These are phyloP conservation scores for Yamadazyma pseudoaaseri DNA, from an alignment of 1,139 yeast species.

Conservation along the genomic window DNA sequence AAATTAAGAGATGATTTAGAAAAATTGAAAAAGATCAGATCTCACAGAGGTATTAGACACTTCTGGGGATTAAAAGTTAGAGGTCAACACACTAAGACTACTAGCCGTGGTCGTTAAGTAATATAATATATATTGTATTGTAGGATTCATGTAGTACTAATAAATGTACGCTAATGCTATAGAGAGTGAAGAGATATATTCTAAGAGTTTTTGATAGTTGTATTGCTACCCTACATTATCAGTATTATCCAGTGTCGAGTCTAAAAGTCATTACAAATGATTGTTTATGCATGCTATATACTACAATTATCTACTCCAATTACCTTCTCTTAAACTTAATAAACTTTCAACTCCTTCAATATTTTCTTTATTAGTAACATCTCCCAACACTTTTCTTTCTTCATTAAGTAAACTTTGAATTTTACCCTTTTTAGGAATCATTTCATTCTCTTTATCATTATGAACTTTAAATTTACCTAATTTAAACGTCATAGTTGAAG, in stretches of 20 bases:
- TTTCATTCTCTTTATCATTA: slow-evolving; percentile 12
- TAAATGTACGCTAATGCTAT: no score
- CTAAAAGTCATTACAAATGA: no score
- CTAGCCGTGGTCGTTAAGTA: slow-evolving; percentile 81
- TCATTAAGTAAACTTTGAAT: slow-evolving; percentile 21
- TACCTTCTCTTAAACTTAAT: slow-evolving; percentile 42
- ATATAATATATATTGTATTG: slow-evolving; percentile 1
- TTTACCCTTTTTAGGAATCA: slow-evolving; percentile 9
- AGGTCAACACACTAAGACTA: slow-evolving; percentile 99
- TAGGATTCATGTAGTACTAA: not conserved
- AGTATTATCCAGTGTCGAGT: no score
- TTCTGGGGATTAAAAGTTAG: slow-evolving; percentile 97
- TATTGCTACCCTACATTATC: no score
- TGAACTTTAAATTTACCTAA: slow-evolving; percentile 20
- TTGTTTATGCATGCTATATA: not conserved
- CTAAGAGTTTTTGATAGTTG: no score
- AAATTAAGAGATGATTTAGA: slow-evolving; percentile 99
- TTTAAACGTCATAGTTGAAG: slow-evolving; percentile 42
- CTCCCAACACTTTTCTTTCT: slow-evolving; percentile 26
- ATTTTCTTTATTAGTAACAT: slow-evolving; percentile 23
- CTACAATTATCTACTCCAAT: slow-evolving; percentile 21
- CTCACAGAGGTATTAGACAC: slow-evolving; percentile 99
- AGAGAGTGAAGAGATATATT: no score
- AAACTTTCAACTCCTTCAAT: slow-evolving; percentile 40
- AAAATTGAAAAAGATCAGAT: slow-evolving; percentile 99